Base-by-base conservation (phyloP, 148 eudicot genomes). In the Rheum nobile region DNA sequence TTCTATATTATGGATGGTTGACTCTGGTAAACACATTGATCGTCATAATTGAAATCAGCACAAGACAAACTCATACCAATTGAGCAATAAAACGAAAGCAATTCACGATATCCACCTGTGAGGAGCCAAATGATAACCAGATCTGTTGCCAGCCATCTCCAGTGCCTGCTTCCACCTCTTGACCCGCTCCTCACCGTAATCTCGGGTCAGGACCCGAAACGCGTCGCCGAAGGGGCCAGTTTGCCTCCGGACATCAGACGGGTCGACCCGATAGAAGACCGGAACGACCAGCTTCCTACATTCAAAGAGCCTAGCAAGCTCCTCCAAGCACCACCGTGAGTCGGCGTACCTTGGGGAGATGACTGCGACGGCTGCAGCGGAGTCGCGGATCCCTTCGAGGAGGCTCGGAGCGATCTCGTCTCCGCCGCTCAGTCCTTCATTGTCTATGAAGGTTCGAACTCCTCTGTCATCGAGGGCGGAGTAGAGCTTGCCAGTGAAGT, bases 261-360 rank as follows among this genome's bases (percentile, higher is more conserved):
- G 88, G 47, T 82, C 57, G 16, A 87, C 85, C 29, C 11, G 14
- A 54, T 77, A 85, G 75, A 87, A 87, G 19, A 87, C 91, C 0
- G 91, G 91, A 6, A 85, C 41, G 55, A 87, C 75, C 38, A 83
- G 82, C 72, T 80, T 75, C 6, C 65, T 50, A 10, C 81, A 70
- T 39, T 85, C 71, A 37, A 77, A 78, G 54, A 85, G 71, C 22
- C 43, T 71, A 16, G 80, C 80, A 1, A 87, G 84, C 61, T 85
- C 88, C 21, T 85, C 71, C 1, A 87, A 79, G 47, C 91, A 87
- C 81, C 87, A 79, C 19, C 74, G 67, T 0, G 91, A 88, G 5
- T 81, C 79, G 8, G 86, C 91, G 16, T 86, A 86, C 2, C 32
- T 75, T 11, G 75, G 76, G 0, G 92, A 86, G 35, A 88, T 73